A percentile compares a stretch with the other conserved stretches of the same genome.
phyloP scores from a whole-genome alignment of 192 early-diverging fungal species.

The Phycomyces blakesleeanus region DNA sequence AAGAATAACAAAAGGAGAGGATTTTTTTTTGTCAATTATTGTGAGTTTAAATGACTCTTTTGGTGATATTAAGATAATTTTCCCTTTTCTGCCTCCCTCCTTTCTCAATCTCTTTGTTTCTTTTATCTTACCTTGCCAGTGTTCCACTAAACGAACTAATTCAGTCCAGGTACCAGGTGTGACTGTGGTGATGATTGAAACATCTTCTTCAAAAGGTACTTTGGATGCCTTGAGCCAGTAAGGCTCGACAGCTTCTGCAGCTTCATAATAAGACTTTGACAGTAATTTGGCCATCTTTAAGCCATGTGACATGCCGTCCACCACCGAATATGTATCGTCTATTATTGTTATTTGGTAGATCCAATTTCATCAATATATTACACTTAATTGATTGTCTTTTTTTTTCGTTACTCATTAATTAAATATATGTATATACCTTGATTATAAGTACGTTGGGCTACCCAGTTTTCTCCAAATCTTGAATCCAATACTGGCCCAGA shows the following conservation, averaged over 20 bases:
- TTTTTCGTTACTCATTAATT: no score
- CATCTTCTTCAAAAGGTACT: constrained; percentile 38
- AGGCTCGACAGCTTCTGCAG: constrained; percentile 26
- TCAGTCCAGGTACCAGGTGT: constrained; percentile 43
- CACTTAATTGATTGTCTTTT: no score
- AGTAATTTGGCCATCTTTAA: constrained; percentile 36
- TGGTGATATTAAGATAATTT: no score
- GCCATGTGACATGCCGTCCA: constrained; percentile 30
- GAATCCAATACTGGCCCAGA: background rate
- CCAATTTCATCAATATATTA: no score
- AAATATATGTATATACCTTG: constrained; percentile 21
- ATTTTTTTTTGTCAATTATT: no score
- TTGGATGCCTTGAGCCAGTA: constrained; percentile 29
- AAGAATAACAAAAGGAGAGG: no score
- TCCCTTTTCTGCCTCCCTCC: no score
- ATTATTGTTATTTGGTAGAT: no score
- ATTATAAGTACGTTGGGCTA: constrained; percentile 33
- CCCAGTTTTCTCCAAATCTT: constrained; percentile 14
- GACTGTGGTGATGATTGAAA: constrained; percentile 46
- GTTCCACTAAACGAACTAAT: constrained; percentile 41
- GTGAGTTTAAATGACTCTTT: no score
- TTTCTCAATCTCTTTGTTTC: background rate
- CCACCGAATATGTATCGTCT: constrained; percentile 23
- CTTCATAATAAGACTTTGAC: constrained; percentile 21
- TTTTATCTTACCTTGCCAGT: constrained; percentile 45